Base-by-base conservation (phyloP, 257 asterid species). In the Handroanthus guayacan region DNA sequence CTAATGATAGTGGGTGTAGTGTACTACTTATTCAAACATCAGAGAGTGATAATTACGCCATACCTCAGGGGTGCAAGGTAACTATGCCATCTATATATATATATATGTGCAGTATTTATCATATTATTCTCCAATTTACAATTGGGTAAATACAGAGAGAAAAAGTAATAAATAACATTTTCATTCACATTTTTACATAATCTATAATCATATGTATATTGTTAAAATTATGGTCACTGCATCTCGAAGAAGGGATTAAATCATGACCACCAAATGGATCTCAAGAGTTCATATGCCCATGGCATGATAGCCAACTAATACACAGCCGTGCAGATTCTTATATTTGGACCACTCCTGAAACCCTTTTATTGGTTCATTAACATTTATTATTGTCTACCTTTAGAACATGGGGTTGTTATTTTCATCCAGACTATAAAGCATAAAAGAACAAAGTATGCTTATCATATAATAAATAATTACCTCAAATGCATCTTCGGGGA, bases 371-470 rank as follows among this genome's bases (percentile, higher is more conserved):
- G 9, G 14, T 52, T 52, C 3, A 52, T 52, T 52, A 52, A n/a
- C 3, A 52, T 52, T 52, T 14, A n/a, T 14, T 56, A 4, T 18
- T 13, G 25, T 54, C 31, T 54, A 4, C 4, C 6, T 54, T 4
- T 54, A 54, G 62, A 56, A 56, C 37, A 56, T 56, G 37, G 12
- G 62, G 58, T 52, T 55, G 62, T 5, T 55, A 55, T 31, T 55
- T 55, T 55, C 31, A 55, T 55, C 61, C 34, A 55, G 25, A 55
- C 16, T 55, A 55, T 39, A 41, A 41, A 5, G 8, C 3, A 55
- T 25, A 25, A 25, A 25, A 25, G 31, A 25, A 25, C 31, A 25
- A 25, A 25, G 31, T 25, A 25, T 25, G 31, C 31, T 25, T 25
- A 25, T 25, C 31, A 25, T 25, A 25, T 25, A 25, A 25, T 25